Conservation (phyloP, 768 basidiomycete genomes). For the Amylocystis lapponica region DNA sequence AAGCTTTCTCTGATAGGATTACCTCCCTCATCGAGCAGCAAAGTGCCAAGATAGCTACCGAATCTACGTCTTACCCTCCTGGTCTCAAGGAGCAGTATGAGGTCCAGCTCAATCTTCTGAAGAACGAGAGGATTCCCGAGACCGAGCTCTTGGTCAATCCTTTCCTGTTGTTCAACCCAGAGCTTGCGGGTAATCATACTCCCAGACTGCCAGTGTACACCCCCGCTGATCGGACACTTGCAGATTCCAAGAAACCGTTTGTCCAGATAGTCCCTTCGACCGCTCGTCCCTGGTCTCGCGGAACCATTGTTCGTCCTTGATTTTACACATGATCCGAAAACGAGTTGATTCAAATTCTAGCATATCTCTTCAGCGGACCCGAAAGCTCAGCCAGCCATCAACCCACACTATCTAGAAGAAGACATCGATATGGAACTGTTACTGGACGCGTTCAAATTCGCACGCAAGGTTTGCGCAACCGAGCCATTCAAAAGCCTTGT, state of each 20-base stretch:
- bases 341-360: conserved; percentile 1
- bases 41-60: neutral
- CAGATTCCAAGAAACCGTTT: conserved; percentile 19
- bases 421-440: conserved; percentile 23
- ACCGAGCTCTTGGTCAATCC: conserved; percentile 18
- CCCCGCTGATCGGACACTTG: neutral
- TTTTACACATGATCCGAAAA: neutral
- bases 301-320: conserved; percentile 21
- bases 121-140: conserved; percentile 13
- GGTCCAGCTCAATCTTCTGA: conserved; percentile 15
- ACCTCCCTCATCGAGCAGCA: neutral
- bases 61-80: conserved; percentile 1
- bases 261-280: conserved; percentile 17
- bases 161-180: conserved; percentile 1
- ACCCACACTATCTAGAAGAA: conserved; percentile 26
- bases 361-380: conserved; percentile 19
- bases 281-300: conserved; percentile 24
- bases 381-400: conserved; percentile 16
- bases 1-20: neutral
- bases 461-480: conserved; percentile 12
- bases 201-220: too few species aligned
- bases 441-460: conserved; percentile 24
- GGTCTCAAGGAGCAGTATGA: conserved; percentile 20
- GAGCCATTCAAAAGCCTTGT: conserved; percentile 12
- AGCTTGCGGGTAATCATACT: too few species aligned